Percentiles rank a stretch among this genome's conserved stretches.
phyloP scores from a whole-genome alignment of 192 early-diverging fungal species.

The Linnemannia elongata region DNA sequence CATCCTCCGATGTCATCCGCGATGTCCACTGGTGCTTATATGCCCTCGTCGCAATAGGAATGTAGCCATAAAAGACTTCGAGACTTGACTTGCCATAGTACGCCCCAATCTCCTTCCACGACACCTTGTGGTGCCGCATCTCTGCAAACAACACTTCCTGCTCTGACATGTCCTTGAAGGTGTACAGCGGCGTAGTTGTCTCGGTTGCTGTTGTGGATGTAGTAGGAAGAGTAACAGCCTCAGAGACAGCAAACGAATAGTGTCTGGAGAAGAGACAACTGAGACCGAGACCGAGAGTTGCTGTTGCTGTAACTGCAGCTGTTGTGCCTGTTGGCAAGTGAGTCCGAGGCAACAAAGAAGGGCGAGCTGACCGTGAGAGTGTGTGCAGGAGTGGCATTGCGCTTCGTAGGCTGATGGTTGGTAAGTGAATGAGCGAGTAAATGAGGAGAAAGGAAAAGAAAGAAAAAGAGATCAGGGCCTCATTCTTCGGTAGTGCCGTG shows the following conservation, averaged over 20 bases:
- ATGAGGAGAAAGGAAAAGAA: neutral
- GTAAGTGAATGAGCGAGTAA: neutral
- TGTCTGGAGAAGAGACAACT: neutral
- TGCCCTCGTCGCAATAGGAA: constrained; percentile 12
- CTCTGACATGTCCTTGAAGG: constrained; percentile 16
- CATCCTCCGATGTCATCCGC: constrained; percentile 27
- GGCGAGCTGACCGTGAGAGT: neutral
- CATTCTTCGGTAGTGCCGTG: too few species aligned
- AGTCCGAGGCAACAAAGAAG: neutral
- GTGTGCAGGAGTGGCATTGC: neutral
- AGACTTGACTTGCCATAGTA: neutral
- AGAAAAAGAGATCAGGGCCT: neutral
- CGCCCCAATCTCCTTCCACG: neutral
- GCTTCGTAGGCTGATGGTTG: neutral
- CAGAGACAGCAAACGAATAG: neutral
- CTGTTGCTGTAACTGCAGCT: neutral
- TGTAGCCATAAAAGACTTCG: constrained; percentile 24
- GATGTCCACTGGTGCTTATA: constrained; percentile 22
- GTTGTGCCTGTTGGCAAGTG: neutral
- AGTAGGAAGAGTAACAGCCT: neutral
- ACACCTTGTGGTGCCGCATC: constrained; percentile 23
- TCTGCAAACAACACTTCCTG: constrained; percentile 29
- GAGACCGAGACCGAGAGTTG: neutral
- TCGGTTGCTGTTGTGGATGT: neutral
- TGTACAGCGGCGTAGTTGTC: constrained; percentile 1